Base-by-base conservation (phyloP, 345 rosid species). In the Excoecaria cochinchinensis region DNA sequence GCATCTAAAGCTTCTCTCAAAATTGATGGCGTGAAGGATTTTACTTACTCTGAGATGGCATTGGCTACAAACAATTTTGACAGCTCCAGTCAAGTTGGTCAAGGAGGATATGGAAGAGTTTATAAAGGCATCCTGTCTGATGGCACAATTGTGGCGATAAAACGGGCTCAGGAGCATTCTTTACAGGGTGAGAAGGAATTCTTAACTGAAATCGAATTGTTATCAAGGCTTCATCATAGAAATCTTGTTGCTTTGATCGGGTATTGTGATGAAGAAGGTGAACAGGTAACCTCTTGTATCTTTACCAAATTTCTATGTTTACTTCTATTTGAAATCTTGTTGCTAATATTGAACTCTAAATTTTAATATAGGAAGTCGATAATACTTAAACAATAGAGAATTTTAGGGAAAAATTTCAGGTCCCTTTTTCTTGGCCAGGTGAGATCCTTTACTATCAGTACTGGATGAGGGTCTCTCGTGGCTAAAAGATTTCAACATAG, bases 61-160 rank as follows among this genome's bases (percentile, higher is more conserved):
- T 36, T 79, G 17, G 99, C 90, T 53, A 90, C 99, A 2, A 81
- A 87, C 75, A 82, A 81, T 82, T 95, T 95, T 57, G 70, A 73
- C 77, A 80, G 71, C 83, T 88, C 93, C 19, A 55, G 85, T 76
- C 92, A 89, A 82, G 89, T 91, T 72, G 99, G 99, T 73, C 92
- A 87, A 86, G 99, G 99, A 55, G 99, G 99, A n/a, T 95, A 93
- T 39, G 99, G 99, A 67, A 95, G 85, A 78, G 99, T 95, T 56
- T 93, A 89, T 80, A 88, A 68, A 95, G 99, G 99, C 31, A 81
- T 81, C 39, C 77, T 95, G 61, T 85, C 83, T 19, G 89, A 85
- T 83, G 95, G 98, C 52, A 73, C 65, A n/a, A 81, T 86, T 77
- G 99, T 92, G 72, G 98, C 99, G 39, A 88, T 92, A 72, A 95